Conservation (phyloP, 2,329 filamentous ascomycete genomes). For the Plenodomus lindquistii region DNA sequence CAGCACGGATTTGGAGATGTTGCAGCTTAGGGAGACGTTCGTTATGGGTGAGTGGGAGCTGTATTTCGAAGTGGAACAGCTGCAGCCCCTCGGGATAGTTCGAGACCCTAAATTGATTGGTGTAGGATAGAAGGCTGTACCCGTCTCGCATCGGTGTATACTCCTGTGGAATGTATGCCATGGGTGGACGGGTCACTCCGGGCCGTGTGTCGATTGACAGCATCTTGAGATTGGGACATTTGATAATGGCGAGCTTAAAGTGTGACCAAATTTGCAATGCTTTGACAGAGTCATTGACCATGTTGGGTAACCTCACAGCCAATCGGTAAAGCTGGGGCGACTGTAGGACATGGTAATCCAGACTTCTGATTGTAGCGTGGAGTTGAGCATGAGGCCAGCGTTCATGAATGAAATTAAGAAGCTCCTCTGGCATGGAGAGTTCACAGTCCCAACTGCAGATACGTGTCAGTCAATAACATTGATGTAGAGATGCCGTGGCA, state of each 20-base stretch:
- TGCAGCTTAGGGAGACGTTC: constrained; percentile 14
- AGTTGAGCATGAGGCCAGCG: constrained; percentile 10
- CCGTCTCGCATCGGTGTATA: neutral
- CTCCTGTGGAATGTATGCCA: neutral
- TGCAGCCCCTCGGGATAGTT: too few species aligned
- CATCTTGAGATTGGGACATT: neutral
- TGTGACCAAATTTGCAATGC: neutral
- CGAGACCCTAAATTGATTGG: neutral
- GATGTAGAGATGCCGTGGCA: too few species aligned
- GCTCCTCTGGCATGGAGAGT: constrained; percentile 4
- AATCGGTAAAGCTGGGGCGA: constrained; percentile 14
- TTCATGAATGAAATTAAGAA: constrained; percentile 9
- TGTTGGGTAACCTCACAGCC: constrained; percentile 9
- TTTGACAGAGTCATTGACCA: neutral
- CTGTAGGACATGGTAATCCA: constrained; percentile 6
- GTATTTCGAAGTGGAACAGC: neutral
- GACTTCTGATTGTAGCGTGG: constrained; percentile 3
- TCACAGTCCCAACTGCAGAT: constrained; percentile 16
- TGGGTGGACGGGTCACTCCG: neutral
- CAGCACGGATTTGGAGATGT: constrained; percentile 10
- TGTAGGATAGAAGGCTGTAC: neutral
- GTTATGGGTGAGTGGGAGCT: constrained; percentile 11
- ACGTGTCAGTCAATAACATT: neutral
- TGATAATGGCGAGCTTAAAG: constrained; percentile 13
- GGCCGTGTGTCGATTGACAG: neutral